phyloP scores from a whole-genome alignment of 305 asterid species.

The Plantago rigida region DNA sequence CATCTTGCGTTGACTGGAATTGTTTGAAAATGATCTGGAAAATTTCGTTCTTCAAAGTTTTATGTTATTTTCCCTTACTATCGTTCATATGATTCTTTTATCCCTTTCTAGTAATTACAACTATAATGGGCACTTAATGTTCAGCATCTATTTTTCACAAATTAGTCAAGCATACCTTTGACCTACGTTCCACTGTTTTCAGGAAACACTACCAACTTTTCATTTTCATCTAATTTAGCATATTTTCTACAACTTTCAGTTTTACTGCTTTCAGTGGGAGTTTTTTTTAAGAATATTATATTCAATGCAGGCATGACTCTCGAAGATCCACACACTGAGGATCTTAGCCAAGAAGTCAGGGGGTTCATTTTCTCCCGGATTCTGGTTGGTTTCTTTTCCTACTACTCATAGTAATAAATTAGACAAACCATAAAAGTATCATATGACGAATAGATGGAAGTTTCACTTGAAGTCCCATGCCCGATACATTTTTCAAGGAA shows the following conservation, averaged over 20 bases:
- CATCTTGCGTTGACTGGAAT: too few relatives aligned
- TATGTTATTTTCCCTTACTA: neutral
- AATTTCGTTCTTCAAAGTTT: too few relatives aligned
- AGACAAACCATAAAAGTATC: neutral
- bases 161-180: neutral
- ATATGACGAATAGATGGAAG: too few relatives aligned
- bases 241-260: neutral
- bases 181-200: too few relatives aligned
- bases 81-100: neutral
- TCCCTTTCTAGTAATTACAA: too few relatives aligned
- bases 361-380: slow-evolving; percentile 88
- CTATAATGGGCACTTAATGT: too few relatives aligned
- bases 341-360: slow-evolving; percentile 94
- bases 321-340: slow-evolving; percentile 97
- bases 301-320: slow-evolving; percentile 78
- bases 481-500: too few relatives aligned
- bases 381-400: slow-evolving; percentile 53
- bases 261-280: slow-evolving; percentile 16
- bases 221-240: too few relatives aligned
- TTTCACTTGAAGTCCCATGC: too few relatives aligned
- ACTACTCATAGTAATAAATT: slow-evolving; percentile 4
- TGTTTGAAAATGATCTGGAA: too few relatives aligned
- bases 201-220: too few relatives aligned
- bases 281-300: slow-evolving; percentile 22
- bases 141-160: neutral